A percentile compares a stretch with the other conserved stretches of the same genome.
phyloP scores from a whole-genome alignment of 2,329 filamentous ascomycete genomes.

The Sarocladium kiliense region DNA sequence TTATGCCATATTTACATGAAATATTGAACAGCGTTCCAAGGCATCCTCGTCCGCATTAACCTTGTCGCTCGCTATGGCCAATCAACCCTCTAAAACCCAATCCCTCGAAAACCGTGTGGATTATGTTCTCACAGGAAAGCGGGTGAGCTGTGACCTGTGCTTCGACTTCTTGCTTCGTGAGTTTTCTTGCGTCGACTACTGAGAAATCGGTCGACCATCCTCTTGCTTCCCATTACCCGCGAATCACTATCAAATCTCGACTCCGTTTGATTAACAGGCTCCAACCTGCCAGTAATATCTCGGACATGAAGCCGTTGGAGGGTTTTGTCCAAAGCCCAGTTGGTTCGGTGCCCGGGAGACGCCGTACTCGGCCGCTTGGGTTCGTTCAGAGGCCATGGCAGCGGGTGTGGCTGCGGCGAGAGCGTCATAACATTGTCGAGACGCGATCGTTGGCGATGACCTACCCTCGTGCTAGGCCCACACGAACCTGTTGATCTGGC shows the following conservation, averaged over 20 bases:
- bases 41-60: not conserved
- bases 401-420: not conserved
- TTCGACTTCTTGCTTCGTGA: slow-evolving; percentile 20
- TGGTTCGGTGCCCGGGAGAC: not conserved
- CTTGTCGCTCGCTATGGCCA: no score
- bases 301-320: not conserved
- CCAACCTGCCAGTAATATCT: not conserved
- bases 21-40: not conserved
- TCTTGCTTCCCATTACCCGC: slow-evolving; percentile 38
- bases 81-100: no score
- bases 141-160: slow-evolving; percentile 11
- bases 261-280: not conserved
- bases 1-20: not conserved
- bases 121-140: slow-evolving; percentile 31
- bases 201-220: slow-evolving; percentile 51
- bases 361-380: not conserved
- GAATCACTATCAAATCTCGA: slow-evolving; percentile 19
- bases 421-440: not conserved
- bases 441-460: not conserved
- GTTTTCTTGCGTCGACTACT: slow-evolving; percentile 36
- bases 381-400: not conserved
- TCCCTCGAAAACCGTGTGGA: no score
- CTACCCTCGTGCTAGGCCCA: not conserved
- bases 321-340: not conserved
- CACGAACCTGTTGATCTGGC: not conserved